A percentile compares a stretch with the other conserved stretches of the same genome.
Conservation (phyloP, 345 rosid genomes). For the Cochlearia excelsa region DNA sequence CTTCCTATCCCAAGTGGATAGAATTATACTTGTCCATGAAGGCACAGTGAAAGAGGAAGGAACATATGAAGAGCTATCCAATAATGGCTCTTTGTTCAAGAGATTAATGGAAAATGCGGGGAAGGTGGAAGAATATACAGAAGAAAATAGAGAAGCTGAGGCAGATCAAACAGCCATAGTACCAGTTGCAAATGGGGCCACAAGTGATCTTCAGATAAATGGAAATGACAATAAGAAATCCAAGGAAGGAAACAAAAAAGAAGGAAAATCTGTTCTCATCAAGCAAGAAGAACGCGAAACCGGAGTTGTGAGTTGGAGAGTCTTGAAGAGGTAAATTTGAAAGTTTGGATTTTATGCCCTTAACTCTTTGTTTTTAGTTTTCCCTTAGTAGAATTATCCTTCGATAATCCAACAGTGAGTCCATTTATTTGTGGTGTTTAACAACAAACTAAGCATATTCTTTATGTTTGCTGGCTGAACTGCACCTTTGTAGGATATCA, state of each 20-base stretch:
- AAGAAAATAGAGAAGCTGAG: slow-evolving; percentile 59
- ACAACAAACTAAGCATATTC: slow-evolving; percentile 19
- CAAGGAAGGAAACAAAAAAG: slow-evolving; percentile 34
- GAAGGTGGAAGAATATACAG: slow-evolving; percentile 93
- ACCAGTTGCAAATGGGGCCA: slow-evolving; percentile 55
- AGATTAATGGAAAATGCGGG: slow-evolving; percentile 98
- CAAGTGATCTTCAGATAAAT: slow-evolving; percentile 42
- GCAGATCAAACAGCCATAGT: slow-evolving; percentile 42
- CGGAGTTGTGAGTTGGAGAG: slow-evolving; percentile 84
- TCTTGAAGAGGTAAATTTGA: slow-evolving; percentile 60
- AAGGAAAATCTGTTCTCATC: slow-evolving; percentile 82
- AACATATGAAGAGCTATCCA: slow-evolving; percentile 83
- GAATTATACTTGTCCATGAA: slow-evolving; percentile 86
- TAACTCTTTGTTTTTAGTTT: slow-evolving; percentile 14
- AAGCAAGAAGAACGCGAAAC: slow-evolving; percentile 98
- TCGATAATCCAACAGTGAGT: slow-evolving; percentile 1
- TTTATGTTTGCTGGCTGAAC: slow-evolving; percentile 5
- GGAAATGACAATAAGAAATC: slow-evolving; percentile 38
- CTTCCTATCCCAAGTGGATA: slow-evolving; percentile 94
- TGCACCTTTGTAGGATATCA: slow-evolving; percentile 9
- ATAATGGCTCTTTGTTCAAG: slow-evolving; percentile 67
- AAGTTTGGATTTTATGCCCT: slow-evolving; percentile 7
- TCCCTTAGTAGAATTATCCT: not conserved
- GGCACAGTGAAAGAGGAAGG: slow-evolving; percentile 96
- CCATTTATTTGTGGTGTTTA: not conserved